These are phyloP conservation scores for Tolypocladium paradoxum DNA, from an alignment of 2,329 filamentous ascomycete genomes.

Conservation along the genomic window DNA sequence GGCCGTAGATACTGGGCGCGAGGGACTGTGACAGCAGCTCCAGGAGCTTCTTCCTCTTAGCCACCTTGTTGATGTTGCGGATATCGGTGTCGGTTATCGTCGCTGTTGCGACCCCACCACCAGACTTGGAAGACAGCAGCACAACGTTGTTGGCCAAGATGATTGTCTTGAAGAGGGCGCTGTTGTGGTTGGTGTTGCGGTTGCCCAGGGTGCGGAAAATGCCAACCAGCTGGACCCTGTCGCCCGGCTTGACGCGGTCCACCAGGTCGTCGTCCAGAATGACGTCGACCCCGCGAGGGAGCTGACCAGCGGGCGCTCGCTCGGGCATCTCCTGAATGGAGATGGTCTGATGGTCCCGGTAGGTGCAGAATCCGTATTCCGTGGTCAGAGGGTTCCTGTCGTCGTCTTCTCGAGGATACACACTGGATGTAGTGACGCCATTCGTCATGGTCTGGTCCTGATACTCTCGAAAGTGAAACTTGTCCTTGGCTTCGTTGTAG, in stretches of 20 bases:
- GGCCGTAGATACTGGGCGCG: constrained; percentile 91
- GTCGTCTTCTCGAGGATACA: constrained; percentile 90
- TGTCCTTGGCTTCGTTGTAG: constrained; percentile 78
- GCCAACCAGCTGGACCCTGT: constrained; percentile 93
- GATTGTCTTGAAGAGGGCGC: constrained; percentile 87
- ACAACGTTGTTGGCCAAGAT: constrained; percentile 93
- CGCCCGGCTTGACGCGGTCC: constrained; percentile 87
- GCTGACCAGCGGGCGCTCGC: constrained; percentile 84
- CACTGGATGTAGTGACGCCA: constrained; percentile 76
- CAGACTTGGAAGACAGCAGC: constrained; percentile 88
- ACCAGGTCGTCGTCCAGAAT: constrained; percentile 95
- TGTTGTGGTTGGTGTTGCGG: constrained; percentile 80
- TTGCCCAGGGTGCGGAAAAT: constrained; percentile 92
- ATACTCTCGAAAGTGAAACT: constrained; percentile 85
- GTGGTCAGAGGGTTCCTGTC: constrained; percentile 86
- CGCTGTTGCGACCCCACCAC: constrained; percentile 83
- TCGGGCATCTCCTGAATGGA: constrained; percentile 99
- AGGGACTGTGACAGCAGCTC: constrained; percentile 88
- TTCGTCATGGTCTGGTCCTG: constrained; percentile 96
- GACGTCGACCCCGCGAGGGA: constrained; percentile 90
- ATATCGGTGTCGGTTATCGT: constrained; percentile 95
- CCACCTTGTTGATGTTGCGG: constrained; percentile 94
- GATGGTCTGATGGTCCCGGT: constrained; percentile 93
- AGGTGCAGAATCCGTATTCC: constrained; percentile 92
- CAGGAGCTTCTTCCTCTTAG: constrained; percentile 90